Percentiles rank a stretch among this genome's conserved stretches.
These are phyloP conservation scores for Spinellus fusiger DNA, from an alignment of 192 early-diverging fungal genomes.

Conservation along the genomic window DNA sequence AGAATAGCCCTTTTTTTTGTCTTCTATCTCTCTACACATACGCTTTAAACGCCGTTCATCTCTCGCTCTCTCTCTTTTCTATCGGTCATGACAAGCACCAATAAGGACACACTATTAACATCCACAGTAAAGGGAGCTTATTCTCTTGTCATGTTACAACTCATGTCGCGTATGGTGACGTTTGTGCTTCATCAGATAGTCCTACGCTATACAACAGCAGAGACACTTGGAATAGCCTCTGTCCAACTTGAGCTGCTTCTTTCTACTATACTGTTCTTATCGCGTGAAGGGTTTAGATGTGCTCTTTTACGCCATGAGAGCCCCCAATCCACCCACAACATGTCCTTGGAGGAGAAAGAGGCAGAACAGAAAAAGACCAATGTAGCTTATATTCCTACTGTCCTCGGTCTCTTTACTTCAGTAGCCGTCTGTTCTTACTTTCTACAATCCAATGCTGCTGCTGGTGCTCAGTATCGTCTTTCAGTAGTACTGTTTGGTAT, in stretches of 20 bases:
- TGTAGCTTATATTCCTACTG: constrained; percentile 64
- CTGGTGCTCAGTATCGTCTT: constrained; percentile 42
- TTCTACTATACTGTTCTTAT: constrained; percentile 89
- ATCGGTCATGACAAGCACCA: no score
- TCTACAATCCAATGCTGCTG: constrained; percentile 25
- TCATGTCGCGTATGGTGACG: constrained; percentile 69
- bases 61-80: not conserved
- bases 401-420: constrained; percentile 55
- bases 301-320: constrained; percentile 56
- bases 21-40: not conserved
- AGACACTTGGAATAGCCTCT: constrained; percentile 76
- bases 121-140: constrained; percentile 66
- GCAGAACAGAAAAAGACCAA: constrained; percentile 59
- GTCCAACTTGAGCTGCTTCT: constrained; percentile 81
- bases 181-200: constrained; percentile 80
- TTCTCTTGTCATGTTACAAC: constrained; percentile 71
- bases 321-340: constrained; percentile 9
- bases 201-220: constrained; percentile 60
- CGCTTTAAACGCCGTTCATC: not conserved
- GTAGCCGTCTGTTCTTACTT: constrained; percentile 48
- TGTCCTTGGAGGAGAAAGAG: not conserved
- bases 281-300: constrained; percentile 73
- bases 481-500: constrained; percentile 63
- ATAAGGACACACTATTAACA: constrained; percentile 29
- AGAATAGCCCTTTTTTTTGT: constrained; percentile 2